Percentiles rank a stretch among this genome's conserved stretches.
These are phyloP conservation scores for Penicillium freii DNA, from an alignment of 2,329 filamentous ascomycete species.

Conservation along the genomic window DNA sequence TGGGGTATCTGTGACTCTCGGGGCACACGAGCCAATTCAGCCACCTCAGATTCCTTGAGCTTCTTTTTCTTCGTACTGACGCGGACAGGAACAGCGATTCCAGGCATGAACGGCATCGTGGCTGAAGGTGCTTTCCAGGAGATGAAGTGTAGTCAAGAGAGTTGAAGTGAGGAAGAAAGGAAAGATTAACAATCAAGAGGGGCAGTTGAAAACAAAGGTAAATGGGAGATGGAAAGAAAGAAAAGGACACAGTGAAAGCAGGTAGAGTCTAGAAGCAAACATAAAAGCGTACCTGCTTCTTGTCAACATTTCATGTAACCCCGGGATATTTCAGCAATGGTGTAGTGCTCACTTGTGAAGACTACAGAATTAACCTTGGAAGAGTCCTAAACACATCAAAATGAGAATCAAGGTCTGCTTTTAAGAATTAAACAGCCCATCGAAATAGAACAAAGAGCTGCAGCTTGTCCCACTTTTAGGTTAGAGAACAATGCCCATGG, in stretches of 20 bases:
- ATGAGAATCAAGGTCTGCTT: background rate
- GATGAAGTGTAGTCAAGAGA: background rate
- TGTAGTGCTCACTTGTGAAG: background rate
- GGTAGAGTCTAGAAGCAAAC: background rate
- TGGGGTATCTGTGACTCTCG: background rate
- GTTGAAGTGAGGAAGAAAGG: background rate
- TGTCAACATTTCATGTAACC: background rate
- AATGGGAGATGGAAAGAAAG: background rate
- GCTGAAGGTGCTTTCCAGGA: background rate
- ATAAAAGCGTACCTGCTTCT: background rate
- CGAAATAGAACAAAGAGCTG: background rate
- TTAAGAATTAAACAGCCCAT: background rate
- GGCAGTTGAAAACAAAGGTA: background rate
- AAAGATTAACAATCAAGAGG: background rate
- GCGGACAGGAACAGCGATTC: background rate
- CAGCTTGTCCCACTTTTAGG: background rate
- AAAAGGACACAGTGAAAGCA: background rate
- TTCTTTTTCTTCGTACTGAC: background rate
- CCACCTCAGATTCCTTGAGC: background rate
- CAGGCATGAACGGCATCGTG: background rate
- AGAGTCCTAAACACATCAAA: background rate
- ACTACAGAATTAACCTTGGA: too few relatives aligned
- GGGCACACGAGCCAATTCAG: background rate
- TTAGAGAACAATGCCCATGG: background rate
- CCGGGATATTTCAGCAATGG: background rate